Conservation (phyloP, 768 basidiomycete species). For the Gloeopeniophorella convolvens region DNA sequence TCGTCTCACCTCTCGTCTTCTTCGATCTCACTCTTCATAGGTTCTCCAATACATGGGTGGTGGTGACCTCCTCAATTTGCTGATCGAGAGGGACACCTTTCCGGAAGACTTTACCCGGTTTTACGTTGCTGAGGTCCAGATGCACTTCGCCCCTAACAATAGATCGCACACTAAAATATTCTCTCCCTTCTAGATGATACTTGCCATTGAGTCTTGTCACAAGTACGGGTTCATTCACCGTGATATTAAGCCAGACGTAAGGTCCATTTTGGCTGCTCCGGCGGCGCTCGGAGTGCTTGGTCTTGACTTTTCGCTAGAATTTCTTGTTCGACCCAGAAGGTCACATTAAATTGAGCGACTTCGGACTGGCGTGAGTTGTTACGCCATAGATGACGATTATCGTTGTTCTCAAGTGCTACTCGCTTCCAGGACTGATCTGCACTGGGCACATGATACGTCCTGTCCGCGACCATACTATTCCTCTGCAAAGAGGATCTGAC, state of each 20-base stretch:
- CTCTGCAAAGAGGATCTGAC: slow-evolving; percentile 1
- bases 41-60: slow-evolving; percentile 95
- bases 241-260: slow-evolving; percentile 92
- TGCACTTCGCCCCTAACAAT: slow-evolving; percentile 10
- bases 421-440: slow-evolving; percentile 68
- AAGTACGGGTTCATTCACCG: slow-evolving; percentile 95
- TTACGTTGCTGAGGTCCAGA: slow-evolving; percentile 84
- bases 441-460: slow-evolving; percentile 96
- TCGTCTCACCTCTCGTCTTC: slow-evolving; percentile 10
- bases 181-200: slow-evolving; percentile 62
- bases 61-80: slow-evolving; percentile 90
- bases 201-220: slow-evolving; percentile 90
- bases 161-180: slow-evolving; percentile 6
- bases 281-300: background rate
- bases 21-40: slow-evolving; percentile 57
- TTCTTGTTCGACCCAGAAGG: slow-evolving; percentile 92
- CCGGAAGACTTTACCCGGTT: slow-evolving; percentile 89
- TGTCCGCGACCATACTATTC: slow-evolving; percentile 42
- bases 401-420: background rate
- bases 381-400: background rate
- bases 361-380: slow-evolving; percentile 82
- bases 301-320: slow-evolving; percentile 50
- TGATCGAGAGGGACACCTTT: slow-evolving; percentile 88
- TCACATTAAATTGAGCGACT: slow-evolving; percentile 92
- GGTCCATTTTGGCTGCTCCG: slow-evolving; percentile 23